Conservation (phyloP, 116 monocot genomes). For the Posidonia oceanica region DNA sequence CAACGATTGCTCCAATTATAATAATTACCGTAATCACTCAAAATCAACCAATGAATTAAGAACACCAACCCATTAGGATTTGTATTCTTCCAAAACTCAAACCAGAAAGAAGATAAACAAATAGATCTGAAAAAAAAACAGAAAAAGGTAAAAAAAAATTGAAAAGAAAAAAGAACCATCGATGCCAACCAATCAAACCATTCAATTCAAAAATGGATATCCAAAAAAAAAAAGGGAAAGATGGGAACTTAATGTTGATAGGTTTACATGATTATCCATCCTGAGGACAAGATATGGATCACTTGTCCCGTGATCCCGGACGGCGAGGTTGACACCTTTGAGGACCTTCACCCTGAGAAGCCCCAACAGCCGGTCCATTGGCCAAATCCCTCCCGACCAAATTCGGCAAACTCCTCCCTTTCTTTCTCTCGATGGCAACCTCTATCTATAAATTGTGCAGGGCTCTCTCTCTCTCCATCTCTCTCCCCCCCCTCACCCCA, state of each 20-base stretch:
- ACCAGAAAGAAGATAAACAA: not conserved
- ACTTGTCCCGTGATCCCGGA: conserved; percentile 8
- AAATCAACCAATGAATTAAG: too few species aligned
- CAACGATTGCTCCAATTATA: too few species aligned
- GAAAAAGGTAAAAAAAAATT: not conserved
- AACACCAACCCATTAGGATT: too few species aligned
- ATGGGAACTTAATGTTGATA: not conserved
- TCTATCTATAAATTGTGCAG: too few species aligned
- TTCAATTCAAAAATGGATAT: not conserved
- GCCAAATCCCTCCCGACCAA: too few species aligned
- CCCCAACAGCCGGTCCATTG: conserved; percentile 2
- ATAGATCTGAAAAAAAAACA: not conserved
- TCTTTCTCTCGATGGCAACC: too few species aligned
- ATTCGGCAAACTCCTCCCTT: too few species aligned
- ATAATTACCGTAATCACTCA: too few species aligned
- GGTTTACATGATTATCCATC: conserved; percentile 6
- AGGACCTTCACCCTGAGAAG: conserved; percentile 7
- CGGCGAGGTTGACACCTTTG: conserved; percentile 14
- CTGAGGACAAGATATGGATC: conserved; percentile 16
- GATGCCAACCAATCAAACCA: too few species aligned
- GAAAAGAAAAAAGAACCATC: not conserved
- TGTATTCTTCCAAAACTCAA: not conserved
- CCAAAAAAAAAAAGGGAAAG: not conserved
- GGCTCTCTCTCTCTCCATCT: too few species aligned
- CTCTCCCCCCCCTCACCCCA: too few species aligned